Evolutionary conservation across 371 early-diverging fungal species (phyloP), one percentile per base, ranked within the genome.

Genomic region (Funneliformis caledonium): DNA sequence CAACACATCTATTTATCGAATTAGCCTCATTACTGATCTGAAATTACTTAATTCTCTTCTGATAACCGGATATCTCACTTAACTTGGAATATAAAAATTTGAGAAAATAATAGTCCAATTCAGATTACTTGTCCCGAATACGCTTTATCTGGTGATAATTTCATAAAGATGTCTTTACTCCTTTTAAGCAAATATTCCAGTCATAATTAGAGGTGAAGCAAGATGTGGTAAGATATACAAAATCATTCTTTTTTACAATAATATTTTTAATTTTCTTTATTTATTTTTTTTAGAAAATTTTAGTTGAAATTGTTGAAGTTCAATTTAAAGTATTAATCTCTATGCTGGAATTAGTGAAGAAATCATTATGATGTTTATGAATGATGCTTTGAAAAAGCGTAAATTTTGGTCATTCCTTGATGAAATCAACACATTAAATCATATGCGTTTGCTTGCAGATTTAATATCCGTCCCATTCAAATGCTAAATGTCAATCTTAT

Each of bases 291-390:
- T 47, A 59, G 81, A 81, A 78, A n/a, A 77, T 68, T 60, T 70
- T 81, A 10, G 52, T 78, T 16, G 37, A 14, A 22, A 68, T 76
- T 1, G 65, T 81, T 2, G 81, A 78, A 45, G 81, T 81, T 31
- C 26, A 76, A 31, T 77, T 69, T 69, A 0, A 37, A 19, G n/a
- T 7, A 42, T 81, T 19, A 68, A 78, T 59, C 48, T 81, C 14
- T 78, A 81, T 68, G 81, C 81, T 19, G 81, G 81, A 45, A 80
- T 81, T 12, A 22, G 16, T 19, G 77, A 81, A 37, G 7, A 78
- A 31, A 16, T 22, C 14, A 77, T 81, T 42, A 19, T 67, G 4
- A 10, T 10, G 10, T 26, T 26, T 26, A 26, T 26, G 26, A 26
- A 26, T 26, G 26, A 26, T 26, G 26, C 26, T 26, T 26, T 26